Evolutionary conservation across 2,329 filamentous ascomycete genomes (phyloP), one percentile per base, ranked within the genome.

Genomic region (Alternaria postmessia): DNA sequence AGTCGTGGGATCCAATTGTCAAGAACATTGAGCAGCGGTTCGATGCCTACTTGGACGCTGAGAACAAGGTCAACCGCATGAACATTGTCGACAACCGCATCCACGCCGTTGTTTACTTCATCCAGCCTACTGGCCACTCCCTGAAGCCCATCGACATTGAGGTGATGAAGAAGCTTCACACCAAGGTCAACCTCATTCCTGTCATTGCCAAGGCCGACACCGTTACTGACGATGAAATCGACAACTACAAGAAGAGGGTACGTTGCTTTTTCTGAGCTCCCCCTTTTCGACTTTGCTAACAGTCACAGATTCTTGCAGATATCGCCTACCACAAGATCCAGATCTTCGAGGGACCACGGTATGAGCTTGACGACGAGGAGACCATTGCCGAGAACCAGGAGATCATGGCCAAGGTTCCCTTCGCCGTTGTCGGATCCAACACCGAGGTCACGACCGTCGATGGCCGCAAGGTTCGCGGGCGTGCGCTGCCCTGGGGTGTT

Each of bases 51-150:
- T 87, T 99, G 61, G 95, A 99, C 82, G 94, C 95, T 46, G 95
- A 99, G 88, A 99, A 99, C 89, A 99, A 98, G 88, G 93, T 99
- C 80, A 99, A 99, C 87, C 93, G 95, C 75, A 97, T 97, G 90
- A 99, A 99, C 87, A 98, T 98, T 81, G 91, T 99, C 65, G 95
- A 99, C 84, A 99, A 98, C 87, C 92, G 95, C 74, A 96, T 99
- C 66, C 95, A 99, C 76, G 95, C 95, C 57, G 98, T 96, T 76
- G 95, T 99, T 65, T 99, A 97, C 88, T 99, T 99, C 86, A 97
- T 99, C 75, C 94, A 99, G 84, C 95, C 95, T 69, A 99, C 95
- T 32, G 95, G 95, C 63, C 95, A 99, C 86, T 96, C 95, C 34
- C 86, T 99, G 77, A 99, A 99, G 89, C 95, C 95, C 66, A 86